A percentile compares a stretch with the other conserved stretches of the same genome.
These are phyloP conservation scores for Cyberlindnera maritima DNA, from an alignment of 805 yeast genomes.

Conservation along the genomic window DNA sequence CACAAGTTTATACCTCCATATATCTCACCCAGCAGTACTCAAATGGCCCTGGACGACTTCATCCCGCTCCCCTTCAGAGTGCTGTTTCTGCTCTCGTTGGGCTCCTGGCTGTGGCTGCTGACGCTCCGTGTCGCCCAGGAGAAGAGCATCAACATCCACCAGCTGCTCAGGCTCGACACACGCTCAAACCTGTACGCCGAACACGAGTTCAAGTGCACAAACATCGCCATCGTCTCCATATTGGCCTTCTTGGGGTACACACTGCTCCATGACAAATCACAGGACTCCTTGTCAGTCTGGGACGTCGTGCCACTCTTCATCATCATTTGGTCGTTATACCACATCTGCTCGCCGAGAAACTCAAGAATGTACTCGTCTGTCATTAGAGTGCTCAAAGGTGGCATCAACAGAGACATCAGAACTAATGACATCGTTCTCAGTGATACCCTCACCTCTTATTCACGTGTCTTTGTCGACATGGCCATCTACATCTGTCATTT, in stretches of 20 bases:
- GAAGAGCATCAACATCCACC: conserved; percentile 11
- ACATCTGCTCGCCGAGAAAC: conserved; percentile 6
- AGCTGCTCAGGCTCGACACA: conserved; percentile 13
- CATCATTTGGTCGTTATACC: conserved; percentile 6
- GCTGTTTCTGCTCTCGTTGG: conserved; percentile 5
- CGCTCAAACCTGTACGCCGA: neutral
- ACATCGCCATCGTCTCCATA: conserved; percentile 5
- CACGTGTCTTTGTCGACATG: conserved; percentile 73
- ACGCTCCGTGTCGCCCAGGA: conserved; percentile 1
- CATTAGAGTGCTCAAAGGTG: conserved; percentile 54
- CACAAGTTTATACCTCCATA: no score
- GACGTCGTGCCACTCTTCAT: conserved; percentile 11
- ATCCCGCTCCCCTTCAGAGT: conserved; percentile 18
- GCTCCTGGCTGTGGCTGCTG: conserved; percentile 16
- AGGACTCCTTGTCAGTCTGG: conserved; percentile 8
- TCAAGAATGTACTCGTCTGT: conserved; percentile 31
- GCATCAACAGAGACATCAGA: conserved; percentile 50
- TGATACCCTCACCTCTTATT: conserved; percentile 81
- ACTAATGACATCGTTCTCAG: conserved; percentile 80
- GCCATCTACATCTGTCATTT: conserved; percentile 52
- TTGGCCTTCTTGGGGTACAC: conserved; percentile 2
- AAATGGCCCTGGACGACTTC: no score
- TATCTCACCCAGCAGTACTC: no score
- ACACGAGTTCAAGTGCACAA: conserved; percentile 7
- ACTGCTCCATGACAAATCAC: neutral